Percentiles rank a stretch among this genome's conserved stretches.
Evolutionary conservation across 768 basidiomycete species (phyloP).

Genomic region (Termitomyces sp.): DNA sequence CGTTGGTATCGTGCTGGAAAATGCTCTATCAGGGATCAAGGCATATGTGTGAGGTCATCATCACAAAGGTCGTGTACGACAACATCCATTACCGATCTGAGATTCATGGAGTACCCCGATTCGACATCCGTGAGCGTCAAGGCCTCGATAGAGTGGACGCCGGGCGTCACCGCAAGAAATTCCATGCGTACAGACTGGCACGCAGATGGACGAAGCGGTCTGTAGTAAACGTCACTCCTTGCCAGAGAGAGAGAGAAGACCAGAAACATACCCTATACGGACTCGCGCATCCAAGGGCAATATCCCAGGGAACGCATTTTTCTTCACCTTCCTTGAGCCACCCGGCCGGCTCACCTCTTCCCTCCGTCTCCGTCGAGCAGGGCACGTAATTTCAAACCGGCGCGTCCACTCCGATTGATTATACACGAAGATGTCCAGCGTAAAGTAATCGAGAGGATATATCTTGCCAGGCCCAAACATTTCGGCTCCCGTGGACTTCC

Average conservation of each 20-base stretch:
- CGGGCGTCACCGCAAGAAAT: slow-evolving; percentile 75
- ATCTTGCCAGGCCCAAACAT: slow-evolving; percentile 40
- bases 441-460: slow-evolving; percentile 70
- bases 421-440: slow-evolving; percentile 82
- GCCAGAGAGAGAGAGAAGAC: not conserved
- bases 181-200: slow-evolving; percentile 87
- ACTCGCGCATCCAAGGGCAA: slow-evolving; percentile 74
- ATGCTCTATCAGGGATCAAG: not conserved
- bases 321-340: slow-evolving; percentile 25
- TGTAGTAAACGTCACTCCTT: slow-evolving; percentile 19
- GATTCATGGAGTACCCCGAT: slow-evolving; percentile 63
- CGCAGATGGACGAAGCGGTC: slow-evolving; percentile 73
- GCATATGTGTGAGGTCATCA: slow-evolving; percentile 5
- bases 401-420: slow-evolving; percentile 75
- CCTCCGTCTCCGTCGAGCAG: slow-evolving; percentile 44
- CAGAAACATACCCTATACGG: slow-evolving; percentile 64
- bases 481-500: slow-evolving; percentile 12
- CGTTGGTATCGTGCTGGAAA: too few species aligned
- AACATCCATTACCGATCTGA: slow-evolving; percentile 72
- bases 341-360: slow-evolving; percentile 20
- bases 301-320: slow-evolving; percentile 52
- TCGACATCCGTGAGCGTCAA: slow-evolving; percentile 73
- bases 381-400: slow-evolving; percentile 71
- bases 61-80: slow-evolving; percentile 57
- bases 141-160: slow-evolving; percentile 70